Evolutionary conservation across 176 grass and related monocot species (phyloP), one percentile per base, ranked within the genome.

Genomic region (Oryza longistaminata): DNA sequence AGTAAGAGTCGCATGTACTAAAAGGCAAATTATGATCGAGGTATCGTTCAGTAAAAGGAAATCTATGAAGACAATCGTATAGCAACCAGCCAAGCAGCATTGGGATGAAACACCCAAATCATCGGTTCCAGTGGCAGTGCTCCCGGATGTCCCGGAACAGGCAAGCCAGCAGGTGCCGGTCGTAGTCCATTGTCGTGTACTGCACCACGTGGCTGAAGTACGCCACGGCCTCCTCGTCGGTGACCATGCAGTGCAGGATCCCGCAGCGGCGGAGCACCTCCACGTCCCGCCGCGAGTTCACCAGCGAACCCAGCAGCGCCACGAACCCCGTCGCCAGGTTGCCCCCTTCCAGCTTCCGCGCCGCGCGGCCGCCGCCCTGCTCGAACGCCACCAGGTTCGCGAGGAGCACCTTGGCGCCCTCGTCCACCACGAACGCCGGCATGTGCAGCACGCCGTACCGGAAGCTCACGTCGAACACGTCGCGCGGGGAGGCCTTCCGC

Each of bases 371-470:
- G 5, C 85, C 85, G 21, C 90, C 72, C 73, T 82, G 82, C 86
- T 91, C 86, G 86, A 91, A 91, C 26, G 77, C 86, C 58, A 88
- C 90, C 66, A 91, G 81, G 27, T 91, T 91, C 58, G 77, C 85
- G 26, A 91, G 65, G 35, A 91, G 52, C 82, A 91, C 90, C 85
- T 82, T 77, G 55, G 73, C 60, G 53, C 71, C 66, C 81, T 88
- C 82, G 77, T 91, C 86, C 21, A 85, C 3, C 82, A 88, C 82
- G 82, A 92, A 82, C n/a, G 66, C 60, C 60, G 86, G 82, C 78
- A 88, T 73, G 77, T 81, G 82, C 77, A 85, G 60, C 82, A 85
- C 66, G 52, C 78, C 78, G 73, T 88, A 88, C 8, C 82, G 78
- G 73, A 92, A 92, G 67, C 22, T 85, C 27, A 85, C 62, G 67